Evolutionary conservation across 345 rosid genomes (phyloP).

Genomic region (Noccaea caerulescens): DNA sequence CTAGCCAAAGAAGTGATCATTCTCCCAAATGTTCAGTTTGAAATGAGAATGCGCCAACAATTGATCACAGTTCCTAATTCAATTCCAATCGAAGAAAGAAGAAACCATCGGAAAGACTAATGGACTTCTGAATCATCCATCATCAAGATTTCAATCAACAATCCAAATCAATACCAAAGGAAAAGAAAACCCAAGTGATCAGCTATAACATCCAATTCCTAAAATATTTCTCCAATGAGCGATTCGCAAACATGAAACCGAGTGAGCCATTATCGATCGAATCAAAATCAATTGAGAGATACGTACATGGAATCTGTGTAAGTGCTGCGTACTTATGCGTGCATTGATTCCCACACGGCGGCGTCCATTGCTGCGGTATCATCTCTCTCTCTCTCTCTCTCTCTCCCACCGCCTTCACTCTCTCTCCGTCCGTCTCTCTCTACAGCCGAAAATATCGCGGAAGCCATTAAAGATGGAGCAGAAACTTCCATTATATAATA

Average conservation of each 20-base stretch:
- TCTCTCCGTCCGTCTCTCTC: conserved; percentile 8
- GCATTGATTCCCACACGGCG: conserved; percentile 82
- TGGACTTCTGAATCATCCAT: conserved; percentile 21
- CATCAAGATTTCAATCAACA: conserved; percentile 7
- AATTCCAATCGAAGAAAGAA: conserved; percentile 7
- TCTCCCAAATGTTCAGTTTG: background rate
- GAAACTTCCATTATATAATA: background rate
- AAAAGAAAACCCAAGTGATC: background rate
- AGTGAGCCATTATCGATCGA: conserved; percentile 21
- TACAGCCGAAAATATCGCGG: conserved; percentile 31
- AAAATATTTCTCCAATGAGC: background rate
- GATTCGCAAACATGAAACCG: conserved; percentile 3
- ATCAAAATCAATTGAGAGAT: background rate
- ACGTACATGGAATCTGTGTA: conserved; percentile 81
- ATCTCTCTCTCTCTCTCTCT: conserved; percentile 37
- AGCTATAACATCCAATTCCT: conserved; percentile 4
- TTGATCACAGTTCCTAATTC: conserved; percentile 5
- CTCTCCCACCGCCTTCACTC: conserved; percentile 32
- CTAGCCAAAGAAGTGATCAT: conserved; percentile 26
- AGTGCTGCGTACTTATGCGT: conserved; percentile 82
- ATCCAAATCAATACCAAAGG: background rate
- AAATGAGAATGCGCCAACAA: background rate
- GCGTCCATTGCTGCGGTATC: conserved; percentile 83
- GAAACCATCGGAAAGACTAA: conserved; percentile 4
- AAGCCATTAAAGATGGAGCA: background rate